Evolutionary conservation across 1,284 basidiomycete genomes (phyloP).

Genomic region (Ustilago loliicola): DNA sequence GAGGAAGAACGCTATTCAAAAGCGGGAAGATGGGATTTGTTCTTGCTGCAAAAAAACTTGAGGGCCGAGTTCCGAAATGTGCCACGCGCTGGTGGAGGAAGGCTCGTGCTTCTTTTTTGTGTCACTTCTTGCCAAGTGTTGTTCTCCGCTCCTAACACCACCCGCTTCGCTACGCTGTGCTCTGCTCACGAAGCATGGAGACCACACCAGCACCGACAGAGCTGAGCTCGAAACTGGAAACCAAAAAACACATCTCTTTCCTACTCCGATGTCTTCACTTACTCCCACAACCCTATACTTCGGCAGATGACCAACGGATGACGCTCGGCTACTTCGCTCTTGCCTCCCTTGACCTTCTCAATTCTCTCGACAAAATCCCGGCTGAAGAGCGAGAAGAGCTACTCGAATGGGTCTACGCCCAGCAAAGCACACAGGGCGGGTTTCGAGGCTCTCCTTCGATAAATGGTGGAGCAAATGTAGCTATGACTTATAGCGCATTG

Average conservation of each 20-base stretch:
- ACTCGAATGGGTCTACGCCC: constrained; percentile 84
- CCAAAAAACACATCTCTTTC: constrained; percentile 61
- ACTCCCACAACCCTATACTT: constrained; percentile 61
- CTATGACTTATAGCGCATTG: constrained; percentile 67
- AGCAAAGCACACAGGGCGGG: constrained; percentile 75
- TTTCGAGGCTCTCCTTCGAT: constrained; percentile 46
- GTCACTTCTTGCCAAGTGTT: constrained; percentile 17
- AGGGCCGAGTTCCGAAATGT: constrained; percentile 19
- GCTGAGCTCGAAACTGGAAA: constrained; percentile 9
- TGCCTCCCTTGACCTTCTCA: constrained; percentile 60
- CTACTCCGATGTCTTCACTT: constrained; percentile 60
- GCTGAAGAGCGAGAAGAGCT: constrained; percentile 36
- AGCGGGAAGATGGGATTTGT: not conserved
- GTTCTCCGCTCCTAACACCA: constrained; percentile 1
- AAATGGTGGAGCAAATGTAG: constrained; percentile 36
- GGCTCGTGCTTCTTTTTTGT: constrained; percentile 11
- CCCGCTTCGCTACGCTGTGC: not conserved
- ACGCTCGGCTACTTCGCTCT: constrained; percentile 67
- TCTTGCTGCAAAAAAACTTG: not conserved
- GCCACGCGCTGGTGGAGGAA: not conserved
- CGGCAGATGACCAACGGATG: constrained; percentile 66
- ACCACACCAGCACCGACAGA: not conserved
- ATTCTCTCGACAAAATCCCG: constrained; percentile 28
- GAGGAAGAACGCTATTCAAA: not conserved
- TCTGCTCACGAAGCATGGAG: not conserved